Percentiles rank a stretch among this genome's conserved stretches.
Conservation (phyloP, 2,329 filamentous ascomycete genomes). For the Diaporthe aspalathi region DNA sequence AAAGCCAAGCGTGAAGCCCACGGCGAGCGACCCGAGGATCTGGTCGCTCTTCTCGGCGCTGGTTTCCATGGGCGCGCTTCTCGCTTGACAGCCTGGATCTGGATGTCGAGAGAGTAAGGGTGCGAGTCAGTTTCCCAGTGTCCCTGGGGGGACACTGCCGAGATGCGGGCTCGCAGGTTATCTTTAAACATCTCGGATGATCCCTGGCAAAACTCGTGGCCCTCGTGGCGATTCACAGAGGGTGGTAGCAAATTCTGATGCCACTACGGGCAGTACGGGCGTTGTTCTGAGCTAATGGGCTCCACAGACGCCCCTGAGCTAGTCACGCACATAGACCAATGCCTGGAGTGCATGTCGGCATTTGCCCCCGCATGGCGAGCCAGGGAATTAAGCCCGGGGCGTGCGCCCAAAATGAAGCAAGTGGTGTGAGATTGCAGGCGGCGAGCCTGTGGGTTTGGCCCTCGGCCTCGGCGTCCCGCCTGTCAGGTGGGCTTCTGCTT, state of each 20-base stretch:
- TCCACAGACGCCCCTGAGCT: constrained; percentile 31
- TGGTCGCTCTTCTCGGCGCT: constrained; percentile 14
- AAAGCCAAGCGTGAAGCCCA: constrained; percentile 51
- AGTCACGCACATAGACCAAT: constrained; percentile 21
- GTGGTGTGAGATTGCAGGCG: constrained; percentile 26
- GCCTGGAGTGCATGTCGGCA: constrained; percentile 15
- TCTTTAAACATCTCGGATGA: constrained; percentile 19
- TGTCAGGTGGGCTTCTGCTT: constrained; percentile 8
- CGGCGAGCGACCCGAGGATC: constrained; percentile 30
- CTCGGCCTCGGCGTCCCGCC: constrained; percentile 7
- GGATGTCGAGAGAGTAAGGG: constrained; percentile 11
- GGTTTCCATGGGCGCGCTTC: not conserved
- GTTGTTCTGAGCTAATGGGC: constrained; percentile 22
- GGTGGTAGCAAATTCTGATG: constrained; percentile 32
- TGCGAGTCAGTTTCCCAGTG: constrained; percentile 26
- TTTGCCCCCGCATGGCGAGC: constrained; percentile 8
- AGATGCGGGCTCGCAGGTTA: constrained; percentile 2
- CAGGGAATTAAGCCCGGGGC: constrained; percentile 10
- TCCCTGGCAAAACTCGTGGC: not conserved
- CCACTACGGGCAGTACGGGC: constrained; percentile 26
- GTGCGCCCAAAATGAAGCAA: not conserved
- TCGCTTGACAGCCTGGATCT: constrained; percentile 4
- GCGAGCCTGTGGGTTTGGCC: constrained; percentile 2
- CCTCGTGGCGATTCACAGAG: constrained; percentile 7
- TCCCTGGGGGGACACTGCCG: not conserved